These are phyloP conservation scores for Zasmidium citrigriseum DNA, from an alignment of 2,329 filamentous ascomycete genomes.

Conservation along the genomic window DNA sequence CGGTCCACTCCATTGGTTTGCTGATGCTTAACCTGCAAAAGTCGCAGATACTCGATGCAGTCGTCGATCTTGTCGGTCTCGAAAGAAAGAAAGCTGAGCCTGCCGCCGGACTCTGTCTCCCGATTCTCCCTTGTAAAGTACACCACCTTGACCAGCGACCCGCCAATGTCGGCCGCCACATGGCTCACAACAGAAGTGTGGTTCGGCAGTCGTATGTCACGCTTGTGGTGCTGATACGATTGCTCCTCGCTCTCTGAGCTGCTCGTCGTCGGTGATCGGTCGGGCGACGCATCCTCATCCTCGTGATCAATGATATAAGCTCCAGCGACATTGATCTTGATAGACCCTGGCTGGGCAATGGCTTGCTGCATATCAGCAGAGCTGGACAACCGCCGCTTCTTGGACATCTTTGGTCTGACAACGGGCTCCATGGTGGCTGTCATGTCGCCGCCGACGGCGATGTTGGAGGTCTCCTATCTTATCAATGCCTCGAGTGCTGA, in stretches of 20 bases:
- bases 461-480: not conserved
- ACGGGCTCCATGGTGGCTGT: constrained; percentile 5
- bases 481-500: not conserved
- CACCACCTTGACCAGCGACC: constrained; percentile 91
- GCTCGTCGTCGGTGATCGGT: constrained; percentile 43
- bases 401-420: not conserved
- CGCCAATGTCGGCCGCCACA: constrained; percentile 96
- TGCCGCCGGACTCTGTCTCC: constrained; percentile 71
- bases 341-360: constrained; percentile 64
- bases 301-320: constrained; percentile 94
- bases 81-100: constrained; percentile 93
- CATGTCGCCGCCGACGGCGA: no score
- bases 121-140: constrained; percentile 83
- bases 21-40: constrained; percentile 79
- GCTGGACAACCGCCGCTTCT: constrained; percentile 33
- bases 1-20: constrained; percentile 52
- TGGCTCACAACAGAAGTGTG: constrained; percentile 95
- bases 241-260: constrained; percentile 48
- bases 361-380: constrained; percentile 50
- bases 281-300: constrained; percentile 35
- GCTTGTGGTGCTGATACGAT: constrained; percentile 70
- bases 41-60: constrained; percentile 87
- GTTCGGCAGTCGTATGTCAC: constrained; percentile 93
- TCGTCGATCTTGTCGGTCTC: constrained; percentile 94
- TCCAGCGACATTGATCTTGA: constrained; percentile 94